Base-by-base conservation (phyloP, 371 early-diverging fungal genomes). In the Mucor indicus region DNA sequence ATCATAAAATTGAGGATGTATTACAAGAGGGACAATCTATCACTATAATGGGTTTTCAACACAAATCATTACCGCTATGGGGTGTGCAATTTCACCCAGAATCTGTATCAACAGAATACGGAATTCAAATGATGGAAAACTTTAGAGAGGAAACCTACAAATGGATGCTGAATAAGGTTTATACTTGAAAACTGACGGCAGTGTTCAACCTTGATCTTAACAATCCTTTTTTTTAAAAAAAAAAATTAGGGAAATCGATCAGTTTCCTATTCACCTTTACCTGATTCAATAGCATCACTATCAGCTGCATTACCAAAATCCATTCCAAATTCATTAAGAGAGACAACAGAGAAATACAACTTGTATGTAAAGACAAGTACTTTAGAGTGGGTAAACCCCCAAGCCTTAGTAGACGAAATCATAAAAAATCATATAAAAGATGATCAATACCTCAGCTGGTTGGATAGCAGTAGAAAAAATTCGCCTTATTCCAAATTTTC, bases 21-120 rank as follows among this genome's bases (percentile, higher is more conserved):
- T 13, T 38, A 44, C 3, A 10, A 2, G 3, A 17, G 5, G 42
- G 23, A 20, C 23, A 15, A 1, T 47, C 48, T 5, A 70, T 74
- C 0, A 86, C 76, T 1, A 39, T 95, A 7, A 95, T 95, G 96
- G 96, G 83, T 0, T 64, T 98, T 42, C 70, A 80, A 32, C 96
- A 95, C 65, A 64, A 42, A 20, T 32, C 42, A 1, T 55, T 75
- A 15, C 95, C 94, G 13, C 60, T 93, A 8, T 93, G 86, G 77
- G 93, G 95, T 7, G 95, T 98, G 22, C 97, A 98, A 57, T 96
- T 95, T 57, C 98, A 98, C 64, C 98, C 98, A 6, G 98, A 98
- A 69, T 93, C 94, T 6, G 87, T 96, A 10, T 89, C 89, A 24
- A 88, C 94, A 0, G 87, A 91, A 50, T 59, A 80, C 54, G 97